Conservation (phyloP, 2,329 filamentous ascomycete genomes). For the Curvularia sp. region DNA sequence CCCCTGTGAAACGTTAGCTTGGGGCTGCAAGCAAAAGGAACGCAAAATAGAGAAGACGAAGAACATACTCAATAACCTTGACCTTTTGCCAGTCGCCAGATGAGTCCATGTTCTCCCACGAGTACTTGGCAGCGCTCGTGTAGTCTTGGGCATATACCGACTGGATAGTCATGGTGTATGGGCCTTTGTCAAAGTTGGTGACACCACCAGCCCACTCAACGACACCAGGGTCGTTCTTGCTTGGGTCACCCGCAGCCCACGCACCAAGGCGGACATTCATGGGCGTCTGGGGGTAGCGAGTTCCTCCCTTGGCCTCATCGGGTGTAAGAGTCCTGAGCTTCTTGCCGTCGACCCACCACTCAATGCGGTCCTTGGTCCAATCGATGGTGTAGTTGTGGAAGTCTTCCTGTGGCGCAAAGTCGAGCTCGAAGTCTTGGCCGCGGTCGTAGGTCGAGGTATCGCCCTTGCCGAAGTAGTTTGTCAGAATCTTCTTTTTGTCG, state of each 20-base stretch:
- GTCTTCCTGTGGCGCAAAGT: slow-evolving; percentile 38
- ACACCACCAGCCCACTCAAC: slow-evolving; percentile 69
- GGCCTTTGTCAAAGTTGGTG: slow-evolving; percentile 70
- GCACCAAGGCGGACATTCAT: slow-evolving; percentile 74
- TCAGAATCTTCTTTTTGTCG: slow-evolving; percentile 53
- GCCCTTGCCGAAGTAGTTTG: slow-evolving; percentile 64
- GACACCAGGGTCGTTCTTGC: slow-evolving; percentile 47
- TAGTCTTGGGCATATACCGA: slow-evolving; percentile 64
- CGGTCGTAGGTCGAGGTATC: slow-evolving; percentile 61
- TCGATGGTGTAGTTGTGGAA: slow-evolving; percentile 61
- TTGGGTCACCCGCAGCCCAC: slow-evolving; percentile 67
- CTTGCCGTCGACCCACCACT: slow-evolving; percentile 70
- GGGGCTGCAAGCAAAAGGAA: background rate
- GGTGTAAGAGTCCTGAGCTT: slow-evolving; percentile 68
- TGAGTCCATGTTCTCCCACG: slow-evolving; percentile 56
- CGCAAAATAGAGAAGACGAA: background rate
- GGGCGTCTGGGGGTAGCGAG: slow-evolving; percentile 74
- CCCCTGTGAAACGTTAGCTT: slow-evolving; percentile 36
- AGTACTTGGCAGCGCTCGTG: slow-evolving; percentile 68
- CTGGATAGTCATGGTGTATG: slow-evolving; percentile 78
- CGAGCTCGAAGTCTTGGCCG: slow-evolving; percentile 47
- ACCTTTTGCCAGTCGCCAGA: slow-evolving; percentile 56
- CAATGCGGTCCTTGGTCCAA: slow-evolving; percentile 70
- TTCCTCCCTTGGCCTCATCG: slow-evolving; percentile 64
- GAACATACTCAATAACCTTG: slow-evolving; percentile 54